phyloP scores from a whole-genome alignment of 192 early-diverging fungal species.

The Spinellus fusiger region DNA sequence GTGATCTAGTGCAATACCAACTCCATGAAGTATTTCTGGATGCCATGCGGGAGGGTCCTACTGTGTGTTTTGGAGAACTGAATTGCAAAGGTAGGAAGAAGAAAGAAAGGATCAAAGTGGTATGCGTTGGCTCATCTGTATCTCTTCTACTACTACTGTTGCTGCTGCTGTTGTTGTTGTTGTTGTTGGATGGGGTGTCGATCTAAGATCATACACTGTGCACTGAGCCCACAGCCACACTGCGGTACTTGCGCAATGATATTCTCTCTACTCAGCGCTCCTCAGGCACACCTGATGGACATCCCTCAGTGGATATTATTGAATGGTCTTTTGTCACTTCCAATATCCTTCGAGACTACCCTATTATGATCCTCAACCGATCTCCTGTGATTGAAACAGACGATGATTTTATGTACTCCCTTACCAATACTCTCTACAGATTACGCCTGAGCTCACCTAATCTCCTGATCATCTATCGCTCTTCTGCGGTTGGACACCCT shows the following conservation, averaged over 20 bases:
- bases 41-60: conserved; percentile 45
- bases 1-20: conserved; percentile 46
- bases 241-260: conserved; percentile 45
- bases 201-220: conserved; percentile 39
- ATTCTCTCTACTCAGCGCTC: conserved; percentile 25
- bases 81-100: conserved; percentile 37
- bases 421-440: conserved; percentile 28
- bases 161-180: not conserved
- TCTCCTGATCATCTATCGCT: conserved; percentile 44
- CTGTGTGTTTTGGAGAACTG: conserved; percentile 49
- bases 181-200: not conserved
- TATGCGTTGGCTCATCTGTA: not conserved
- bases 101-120: not conserved
- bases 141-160: not conserved
- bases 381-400: conserved; percentile 35
- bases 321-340: conserved; percentile 39
- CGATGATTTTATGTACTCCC: conserved; percentile 21
- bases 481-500: conserved; percentile 41
- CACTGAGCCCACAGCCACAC: conserved; percentile 5
- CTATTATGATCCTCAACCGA: conserved; percentile 42
- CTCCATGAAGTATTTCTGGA: conserved; percentile 49
- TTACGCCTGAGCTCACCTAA: conserved; percentile 32
- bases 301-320: conserved; percentile 32
- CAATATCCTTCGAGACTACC: conserved; percentile 24
- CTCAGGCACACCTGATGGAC: conserved; percentile 4